phyloP scores from a whole-genome alignment of 139 green algal species.

The Chlamydomonas incerta region DNA sequence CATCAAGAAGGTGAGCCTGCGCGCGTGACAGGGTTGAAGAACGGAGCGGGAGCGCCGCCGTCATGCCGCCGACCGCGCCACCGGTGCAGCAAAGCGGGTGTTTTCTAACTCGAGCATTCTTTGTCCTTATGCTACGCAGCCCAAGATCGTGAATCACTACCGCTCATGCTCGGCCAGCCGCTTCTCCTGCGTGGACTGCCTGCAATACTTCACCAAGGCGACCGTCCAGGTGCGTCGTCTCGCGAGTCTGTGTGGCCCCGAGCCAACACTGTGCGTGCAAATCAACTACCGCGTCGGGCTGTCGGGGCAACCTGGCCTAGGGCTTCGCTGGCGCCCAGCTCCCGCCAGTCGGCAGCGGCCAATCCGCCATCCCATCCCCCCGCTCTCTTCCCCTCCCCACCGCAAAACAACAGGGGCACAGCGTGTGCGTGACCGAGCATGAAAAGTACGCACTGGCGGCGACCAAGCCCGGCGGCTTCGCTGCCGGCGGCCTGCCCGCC shows the following conservation, averaged over 20 bases:
- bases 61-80: no score
- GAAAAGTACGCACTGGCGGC: slow-evolving; percentile 93
- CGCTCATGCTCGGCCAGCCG: slow-evolving; percentile 60
- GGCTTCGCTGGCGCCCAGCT: not conserved
- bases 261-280: no score
- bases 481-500: slow-evolving; percentile 65
- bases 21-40: no score
- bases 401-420: slow-evolving; percentile 71
- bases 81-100: no score
- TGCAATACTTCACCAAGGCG: slow-evolving; percentile 74
- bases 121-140: slow-evolving; percentile 54
- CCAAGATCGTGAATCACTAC: slow-evolving; percentile 84
- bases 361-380: not conserved
- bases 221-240: slow-evolving; percentile 66
- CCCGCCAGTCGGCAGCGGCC: no score
- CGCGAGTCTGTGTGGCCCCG: no score
- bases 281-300: no score
- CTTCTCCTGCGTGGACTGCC: slow-evolving; percentile 95
- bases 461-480: slow-evolving; percentile 92
- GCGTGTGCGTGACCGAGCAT: slow-evolving; percentile 89
- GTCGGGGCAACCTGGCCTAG: no score
- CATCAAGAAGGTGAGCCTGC: slow-evolving; percentile 87
- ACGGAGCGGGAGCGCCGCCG: no score
- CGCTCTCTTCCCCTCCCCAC: not conserved
- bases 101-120: not conserved